Evolutionary conservation across 805 yeast genomes (phyloP).

Genomic region (Candida nanaspora): DNA sequence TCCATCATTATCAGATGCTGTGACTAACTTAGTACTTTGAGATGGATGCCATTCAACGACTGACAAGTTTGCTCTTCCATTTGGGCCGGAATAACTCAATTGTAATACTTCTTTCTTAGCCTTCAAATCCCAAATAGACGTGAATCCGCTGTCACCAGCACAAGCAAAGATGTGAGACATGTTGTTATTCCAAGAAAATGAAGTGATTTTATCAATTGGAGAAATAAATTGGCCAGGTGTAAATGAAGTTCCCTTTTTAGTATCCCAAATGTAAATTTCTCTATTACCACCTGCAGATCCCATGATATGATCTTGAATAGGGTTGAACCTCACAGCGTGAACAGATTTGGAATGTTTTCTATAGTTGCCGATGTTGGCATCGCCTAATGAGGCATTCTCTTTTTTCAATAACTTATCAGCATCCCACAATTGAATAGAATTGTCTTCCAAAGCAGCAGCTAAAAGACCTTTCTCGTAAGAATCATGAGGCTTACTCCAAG

Average conservation of each 20-base stretch:
- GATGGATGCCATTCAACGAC: constrained; percentile 93
- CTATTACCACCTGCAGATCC: constrained; percentile 89
- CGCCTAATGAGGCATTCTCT: constrained; percentile 27
- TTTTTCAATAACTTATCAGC: constrained; percentile 39
- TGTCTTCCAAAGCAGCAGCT: constrained; percentile 88
- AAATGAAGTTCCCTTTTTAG: constrained; percentile 47
- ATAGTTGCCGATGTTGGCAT: constrained; percentile 44
- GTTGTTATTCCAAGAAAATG: constrained; percentile 83
- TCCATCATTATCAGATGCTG: constrained; percentile 78
- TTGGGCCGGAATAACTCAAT: constrained; percentile 57
- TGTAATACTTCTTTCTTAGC: constrained; percentile 85
- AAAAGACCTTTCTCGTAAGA: constrained; percentile 46
- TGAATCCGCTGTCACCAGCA: constrained; percentile 77
- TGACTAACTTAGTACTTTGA: constrained; percentile 76
- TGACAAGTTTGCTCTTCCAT: constrained; percentile 61
- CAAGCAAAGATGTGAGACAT: constrained; percentile 84
- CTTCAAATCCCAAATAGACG: constrained; percentile 91
- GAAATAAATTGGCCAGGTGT: constrained; percentile 75
- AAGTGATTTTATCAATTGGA: constrained; percentile 72
- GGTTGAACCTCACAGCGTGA: constrained; percentile 69
- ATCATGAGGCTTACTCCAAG: constrained; percentile 65
- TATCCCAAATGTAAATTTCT: constrained; percentile 88
- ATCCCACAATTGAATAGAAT: constrained; percentile 74
- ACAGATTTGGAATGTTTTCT: constrained; percentile 64
- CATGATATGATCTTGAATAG: constrained; percentile 59